Base-by-base conservation (phyloP, 2,329 filamentous ascomycete species). In the Aspergillus pseudonomiae region DNA sequence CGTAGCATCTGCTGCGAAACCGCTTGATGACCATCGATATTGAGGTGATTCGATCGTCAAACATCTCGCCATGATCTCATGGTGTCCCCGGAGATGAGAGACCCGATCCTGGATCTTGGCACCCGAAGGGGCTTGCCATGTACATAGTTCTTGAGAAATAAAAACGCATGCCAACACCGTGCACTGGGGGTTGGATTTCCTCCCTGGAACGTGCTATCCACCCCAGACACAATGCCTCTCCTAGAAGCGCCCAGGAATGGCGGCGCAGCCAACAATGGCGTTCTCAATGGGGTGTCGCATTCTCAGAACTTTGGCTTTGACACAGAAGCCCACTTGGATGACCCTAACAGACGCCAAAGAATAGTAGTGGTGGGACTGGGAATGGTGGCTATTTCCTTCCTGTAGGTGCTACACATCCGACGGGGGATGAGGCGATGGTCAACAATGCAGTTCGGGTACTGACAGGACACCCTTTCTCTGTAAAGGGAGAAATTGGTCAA, bases 341-440 rank as follows among this genome's bases (percentile, higher is more conserved):
- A 67, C 34, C 32, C 48, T 26, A 64, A 68, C 30, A 65, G 66
- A 46, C 70, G 75, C 43, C 92, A 91, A 76, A 88, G 85, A 73
- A 80, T 96, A 41, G 92, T 96, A 2, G 88, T 96, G 43, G 92
- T 96, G 45, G 93, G 93, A 11, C 79, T 97, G 78, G 93, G 93
- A 2, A 97, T 97, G 94, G 93, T 97, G 52, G 92, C 91, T 45
- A 90, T 95, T 69, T 89, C 91, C 48, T 94, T 96, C 76, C 92
- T 96, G 91, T 94, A 80, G 84, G 90, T 83, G 21, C 21, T 24
- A 24, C 21, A 12, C n/a, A 36, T 34, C 45, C 45, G 45, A 54
- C 12, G 6, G 52, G 50, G n/a, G 14, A 21, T 4, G 9, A 52
- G 30, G 2, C 19, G 28, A 52, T 24, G 28, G 19, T 10, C 19